Base-by-base conservation (phyloP, 2,329 filamentous ascomycete species). In the Aspergillus sp. region DNA sequence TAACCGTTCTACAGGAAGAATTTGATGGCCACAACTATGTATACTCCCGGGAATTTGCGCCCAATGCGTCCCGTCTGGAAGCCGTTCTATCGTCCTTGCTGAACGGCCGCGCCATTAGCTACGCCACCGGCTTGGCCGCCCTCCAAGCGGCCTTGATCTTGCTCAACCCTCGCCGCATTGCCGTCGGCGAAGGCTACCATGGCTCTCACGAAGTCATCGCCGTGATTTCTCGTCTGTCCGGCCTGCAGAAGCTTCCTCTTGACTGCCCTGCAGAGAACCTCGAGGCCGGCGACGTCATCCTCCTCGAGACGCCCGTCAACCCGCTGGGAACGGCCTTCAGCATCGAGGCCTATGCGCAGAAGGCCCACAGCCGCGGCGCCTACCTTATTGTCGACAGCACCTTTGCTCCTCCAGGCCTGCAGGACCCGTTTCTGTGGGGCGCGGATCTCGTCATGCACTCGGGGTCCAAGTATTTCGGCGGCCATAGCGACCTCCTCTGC, bases 391-490 rank as follows among this genome's bases (percentile, higher is more conserved):
- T 97, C 1, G 94, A 99, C 72, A 85, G 90, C 3, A 99, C 94
- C 0, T 96, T 99, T 73, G 94, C 85, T 3, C 94, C 94, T 41
- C 94, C 94, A 19, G 90, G 90, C 22, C 76, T 99, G 52, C 87
- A 90, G 68, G 89, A 96, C 63, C 92, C 94, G 0, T 94, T 97
- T 63, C 67, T 70, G 16, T 87, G 82, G 69, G 93, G 90, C 45
- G 90, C 88, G 22, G 93, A 97, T 72, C 73, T 92, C 1, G 83
- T 96, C 26, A 88, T 97, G 88, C 94, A 99, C 73, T 88, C 83
- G 45, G 94, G 91, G 3, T 96, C 92, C 13, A 99, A 97, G 79
- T 99, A 97, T 73, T 83, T 99, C 59, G 94, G 94, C 20, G 94
- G 94, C 0, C 94, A 99, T 74, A 92, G 87, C 59, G 94, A 99